Evolutionary conservation across 1,284 basidiomycete species (phyloP).

Genomic region (Cryptococcus depauperatus): DNA sequence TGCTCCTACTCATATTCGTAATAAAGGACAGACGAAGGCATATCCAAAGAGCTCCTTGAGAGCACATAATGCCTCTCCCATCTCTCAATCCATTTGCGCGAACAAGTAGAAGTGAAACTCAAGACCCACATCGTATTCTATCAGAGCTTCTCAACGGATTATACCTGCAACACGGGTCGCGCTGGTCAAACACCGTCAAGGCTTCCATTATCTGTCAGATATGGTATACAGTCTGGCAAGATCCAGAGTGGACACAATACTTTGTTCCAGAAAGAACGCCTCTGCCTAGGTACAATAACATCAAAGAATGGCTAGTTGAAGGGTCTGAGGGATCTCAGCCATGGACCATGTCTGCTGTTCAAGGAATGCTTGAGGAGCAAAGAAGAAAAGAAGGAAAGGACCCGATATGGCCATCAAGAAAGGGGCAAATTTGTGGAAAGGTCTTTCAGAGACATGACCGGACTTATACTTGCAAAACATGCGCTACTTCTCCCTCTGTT

Average conservation of each 20-base stretch:
- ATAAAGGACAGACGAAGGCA: too few species aligned
- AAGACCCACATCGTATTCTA: slow-evolving; percentile 19
- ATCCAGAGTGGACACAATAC: slow-evolving; percentile 20
- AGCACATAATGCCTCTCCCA: too few species aligned
- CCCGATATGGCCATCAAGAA: slow-evolving; percentile 13
- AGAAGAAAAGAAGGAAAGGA: slow-evolving; percentile 12
- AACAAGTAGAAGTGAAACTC: neutral
- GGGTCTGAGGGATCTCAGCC: slow-evolving; percentile 6
- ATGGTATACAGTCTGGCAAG: slow-evolving; percentile 27
- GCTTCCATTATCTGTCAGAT: slow-evolving; percentile 26
- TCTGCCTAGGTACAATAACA: neutral
- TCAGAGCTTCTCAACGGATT: slow-evolving; percentile 18
- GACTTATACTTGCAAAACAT: slow-evolving; percentile 87
- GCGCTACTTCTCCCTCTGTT: slow-evolving; percentile 76
- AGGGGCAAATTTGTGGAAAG: slow-evolving; percentile 33
- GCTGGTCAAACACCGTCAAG: slow-evolving; percentile 16
- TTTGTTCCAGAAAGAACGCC: slow-evolving; percentile 13
- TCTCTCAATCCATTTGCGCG: slow-evolving; percentile 14
- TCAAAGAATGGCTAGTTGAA: slow-evolving; percentile 7
- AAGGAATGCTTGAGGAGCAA: slow-evolving; percentile 18
- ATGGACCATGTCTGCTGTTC: slow-evolving; percentile 22
- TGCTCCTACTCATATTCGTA: too few species aligned
- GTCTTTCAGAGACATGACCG: slow-evolving; percentile 51
- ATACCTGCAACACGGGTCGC: slow-evolving; percentile 5
- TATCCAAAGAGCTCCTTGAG: too few species aligned